A percentile compares a stretch with the other conserved stretches of the same genome.
Conservation (phyloP, 2,329 filamentous ascomycete genomes). For the Diaporthe ampelina region DNA sequence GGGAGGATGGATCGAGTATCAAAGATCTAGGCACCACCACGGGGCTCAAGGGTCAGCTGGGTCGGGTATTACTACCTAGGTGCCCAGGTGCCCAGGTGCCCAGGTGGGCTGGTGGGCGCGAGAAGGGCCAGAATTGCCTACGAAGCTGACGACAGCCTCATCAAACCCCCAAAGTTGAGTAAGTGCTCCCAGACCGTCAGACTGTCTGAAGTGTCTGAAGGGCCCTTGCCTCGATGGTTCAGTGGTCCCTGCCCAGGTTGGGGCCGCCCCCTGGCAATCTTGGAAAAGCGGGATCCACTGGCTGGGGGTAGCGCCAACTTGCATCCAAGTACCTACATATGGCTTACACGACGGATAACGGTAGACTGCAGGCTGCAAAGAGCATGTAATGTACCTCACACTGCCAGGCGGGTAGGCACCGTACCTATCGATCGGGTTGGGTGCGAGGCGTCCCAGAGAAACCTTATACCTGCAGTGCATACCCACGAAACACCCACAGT, state of each 20-base stretch:
- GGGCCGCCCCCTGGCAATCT: conserved; percentile 26
- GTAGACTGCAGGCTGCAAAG: background rate
- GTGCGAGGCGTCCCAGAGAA: background rate
- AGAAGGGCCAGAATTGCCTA: conserved; percentile 7
- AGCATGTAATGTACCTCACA: background rate
- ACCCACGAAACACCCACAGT: conserved; percentile 24
- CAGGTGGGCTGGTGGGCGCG: background rate
- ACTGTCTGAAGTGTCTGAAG: conserved; percentile 1
- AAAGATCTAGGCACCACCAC: background rate
- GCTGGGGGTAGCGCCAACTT: conserved; percentile 1
- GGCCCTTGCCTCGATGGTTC: background rate
- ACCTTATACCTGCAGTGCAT: conserved; percentile 42
- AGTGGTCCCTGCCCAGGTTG: background rate
- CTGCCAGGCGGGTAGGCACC: no score
- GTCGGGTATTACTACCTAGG: no score
- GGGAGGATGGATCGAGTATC: conserved; percentile 3
- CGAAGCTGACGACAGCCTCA: conserved; percentile 30
- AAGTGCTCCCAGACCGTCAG: background rate
- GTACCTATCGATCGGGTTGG: background rate
- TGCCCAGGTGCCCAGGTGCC: no score
- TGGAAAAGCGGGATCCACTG: conserved; percentile 26
- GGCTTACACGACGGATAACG: conserved; percentile 10
- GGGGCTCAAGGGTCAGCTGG: no score
- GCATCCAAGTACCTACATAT: background rate
- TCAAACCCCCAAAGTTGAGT: conserved; percentile 8